A percentile compares a stretch with the other conserved stretches of the same genome.
Evolutionary conservation across 2,329 filamentous ascomycete genomes (phyloP).

Genomic region (Colletotrichum aenigma): DNA sequence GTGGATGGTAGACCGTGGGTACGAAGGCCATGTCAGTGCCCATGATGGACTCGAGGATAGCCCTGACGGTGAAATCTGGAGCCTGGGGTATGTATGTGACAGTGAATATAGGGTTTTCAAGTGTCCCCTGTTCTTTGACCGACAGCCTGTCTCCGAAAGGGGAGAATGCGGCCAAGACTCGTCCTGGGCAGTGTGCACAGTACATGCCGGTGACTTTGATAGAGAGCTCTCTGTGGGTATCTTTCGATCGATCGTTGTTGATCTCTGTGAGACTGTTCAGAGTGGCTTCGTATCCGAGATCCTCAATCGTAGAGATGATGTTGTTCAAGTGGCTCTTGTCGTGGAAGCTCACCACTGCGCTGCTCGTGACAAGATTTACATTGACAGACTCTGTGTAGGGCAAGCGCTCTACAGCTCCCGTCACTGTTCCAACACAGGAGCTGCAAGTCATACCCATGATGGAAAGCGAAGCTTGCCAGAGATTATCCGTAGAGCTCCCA

Average conservation of each 20-base stretch:
- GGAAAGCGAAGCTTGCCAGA: conserved; percentile 58
- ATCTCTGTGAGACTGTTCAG: conserved; percentile 47
- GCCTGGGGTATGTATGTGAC: conserved; percentile 72
- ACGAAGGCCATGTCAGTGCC: conserved; percentile 68
- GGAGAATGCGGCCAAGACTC: conserved; percentile 58
- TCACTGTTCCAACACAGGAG: conserved; percentile 69
- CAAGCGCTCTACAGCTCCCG: conserved; percentile 56
- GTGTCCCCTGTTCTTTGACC: conserved; percentile 59
- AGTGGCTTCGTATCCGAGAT: conserved; percentile 62
- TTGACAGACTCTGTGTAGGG: conserved; percentile 48
- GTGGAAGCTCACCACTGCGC: conserved; percentile 56
- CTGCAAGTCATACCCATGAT: conserved; percentile 78
- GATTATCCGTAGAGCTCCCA: conserved; percentile 46
- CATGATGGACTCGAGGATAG: conserved; percentile 72
- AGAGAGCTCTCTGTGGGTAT: conserved; percentile 59
- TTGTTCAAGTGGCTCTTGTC: conserved; percentile 8
- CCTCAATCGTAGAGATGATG: conserved; percentile 44
- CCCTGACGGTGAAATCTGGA: conserved; percentile 75
- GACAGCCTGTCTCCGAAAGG: conserved; percentile 55
- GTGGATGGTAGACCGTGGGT: conserved; percentile 76
- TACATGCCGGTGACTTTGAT: conserved; percentile 75
- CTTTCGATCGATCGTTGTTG: conserved; percentile 23
- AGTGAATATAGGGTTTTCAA: conserved; percentile 69
- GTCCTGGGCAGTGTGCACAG: conserved; percentile 71
- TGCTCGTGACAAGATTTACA: conserved; percentile 66